Percentiles rank a stretch among this genome's conserved stretches.
These are phyloP conservation scores for Penicillium flavigenum DNA, from an alignment of 495 filamentous ascomycete genomes.

Conservation along the genomic window DNA sequence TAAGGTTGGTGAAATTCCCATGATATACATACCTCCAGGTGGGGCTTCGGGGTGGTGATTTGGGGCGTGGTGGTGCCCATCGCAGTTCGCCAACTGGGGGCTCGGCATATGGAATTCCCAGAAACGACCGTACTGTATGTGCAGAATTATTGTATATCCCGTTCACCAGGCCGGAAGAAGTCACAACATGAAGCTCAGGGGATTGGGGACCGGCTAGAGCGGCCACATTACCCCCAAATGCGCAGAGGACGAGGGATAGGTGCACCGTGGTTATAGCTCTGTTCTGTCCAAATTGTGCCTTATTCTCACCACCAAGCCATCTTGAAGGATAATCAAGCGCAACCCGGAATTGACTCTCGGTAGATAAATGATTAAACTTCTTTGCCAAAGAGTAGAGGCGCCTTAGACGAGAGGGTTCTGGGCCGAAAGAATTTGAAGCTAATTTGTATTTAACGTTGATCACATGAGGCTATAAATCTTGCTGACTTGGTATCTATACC, in stretches of 20 bases:
- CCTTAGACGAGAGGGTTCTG: background rate
- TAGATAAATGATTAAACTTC: background rate
- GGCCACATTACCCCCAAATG: background rate
- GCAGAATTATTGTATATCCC: constrained; percentile 37
- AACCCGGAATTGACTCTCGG: constrained; percentile 2
- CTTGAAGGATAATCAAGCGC: no score
- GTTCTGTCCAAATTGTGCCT: background rate
- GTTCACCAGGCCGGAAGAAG: constrained; percentile 32
- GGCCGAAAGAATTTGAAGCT: background rate
- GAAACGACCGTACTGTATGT: constrained; percentile 33
- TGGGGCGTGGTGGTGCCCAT: constrained; percentile 21
- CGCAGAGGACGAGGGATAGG: background rate
- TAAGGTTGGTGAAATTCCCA: constrained; percentile 49
- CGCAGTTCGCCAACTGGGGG: constrained; percentile 22
- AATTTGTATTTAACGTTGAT: background rate
- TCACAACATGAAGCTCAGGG: constrained; percentile 9
- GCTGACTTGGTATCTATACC: no score
- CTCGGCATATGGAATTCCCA: constrained; percentile 40
- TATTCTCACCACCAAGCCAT: background rate
- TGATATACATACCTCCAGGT: constrained; percentile 53
- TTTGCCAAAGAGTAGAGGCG: background rate
- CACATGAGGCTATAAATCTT: background rate
- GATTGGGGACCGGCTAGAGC: background rate
- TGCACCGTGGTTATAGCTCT: background rate
- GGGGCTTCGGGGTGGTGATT: background rate